These are phyloP conservation scores for Floccularia luteovirens DNA, from an alignment of 768 basidiomycete genomes.

Conservation along the genomic window DNA sequence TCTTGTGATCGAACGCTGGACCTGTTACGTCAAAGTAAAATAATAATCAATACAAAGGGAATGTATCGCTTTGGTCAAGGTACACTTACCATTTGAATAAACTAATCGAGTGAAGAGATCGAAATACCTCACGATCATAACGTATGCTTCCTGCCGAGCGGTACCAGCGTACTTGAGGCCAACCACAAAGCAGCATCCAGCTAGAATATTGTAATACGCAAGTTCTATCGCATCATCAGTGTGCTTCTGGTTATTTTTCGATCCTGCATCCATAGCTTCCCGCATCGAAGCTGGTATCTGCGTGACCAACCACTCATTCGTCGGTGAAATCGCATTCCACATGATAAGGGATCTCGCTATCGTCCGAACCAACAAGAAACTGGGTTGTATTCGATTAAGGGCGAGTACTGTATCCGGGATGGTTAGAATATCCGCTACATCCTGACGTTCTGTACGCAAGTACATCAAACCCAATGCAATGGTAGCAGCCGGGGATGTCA, in stretches of 20 bases:
- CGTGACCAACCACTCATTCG: constrained; percentile 59
- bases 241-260: constrained; percentile 33
- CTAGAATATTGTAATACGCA: constrained; percentile 87
- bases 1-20: constrained; percentile 77
- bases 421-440: constrained; percentile 79
- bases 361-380: constrained; percentile 76
- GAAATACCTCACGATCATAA: constrained; percentile 72
- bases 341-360: constrained; percentile 75
- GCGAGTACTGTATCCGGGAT: constrained; percentile 77
- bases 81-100: constrained; percentile 53
- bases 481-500: constrained; percentile 89
- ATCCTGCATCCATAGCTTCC: constrained; percentile 46
- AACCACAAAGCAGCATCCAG: constrained; percentile 87
- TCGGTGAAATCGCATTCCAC: constrained; percentile 75
- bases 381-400: constrained; percentile 83
- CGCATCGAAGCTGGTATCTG: constrained; percentile 68
- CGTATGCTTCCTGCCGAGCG: constrained; percentile 83
- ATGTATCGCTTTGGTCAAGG: too few relatives aligned
- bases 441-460: constrained; percentile 72
- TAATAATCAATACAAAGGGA: constrained; percentile 5
- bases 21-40: constrained; percentile 46
- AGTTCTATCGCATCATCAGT: constrained; percentile 73
- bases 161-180: constrained; percentile 94
- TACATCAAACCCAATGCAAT: constrained; percentile 93
- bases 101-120: constrained; percentile 72